phyloP scores from a whole-genome alignment of 2,329 filamentous ascomycete species.

The Madurella fahalii region DNA sequence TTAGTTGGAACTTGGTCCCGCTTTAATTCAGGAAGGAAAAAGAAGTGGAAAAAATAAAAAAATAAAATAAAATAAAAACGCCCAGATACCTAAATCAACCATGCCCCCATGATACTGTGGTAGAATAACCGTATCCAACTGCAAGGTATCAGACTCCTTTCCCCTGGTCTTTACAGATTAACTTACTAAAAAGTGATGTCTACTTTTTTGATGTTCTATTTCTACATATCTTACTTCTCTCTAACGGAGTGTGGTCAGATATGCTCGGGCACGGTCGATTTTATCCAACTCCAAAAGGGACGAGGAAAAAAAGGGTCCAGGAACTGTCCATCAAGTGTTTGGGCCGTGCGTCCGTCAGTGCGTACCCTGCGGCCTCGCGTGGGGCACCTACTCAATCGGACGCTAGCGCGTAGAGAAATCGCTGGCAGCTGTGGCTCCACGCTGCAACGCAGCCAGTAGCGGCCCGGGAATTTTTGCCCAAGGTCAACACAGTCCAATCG shows the following conservation, averaged over 20 bases:
- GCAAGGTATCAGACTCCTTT: no score
- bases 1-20: background rate
- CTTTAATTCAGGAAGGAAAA: background rate
- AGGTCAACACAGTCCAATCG: constrained; percentile 32
- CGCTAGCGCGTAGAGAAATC: constrained; percentile 15
- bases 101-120: no score
- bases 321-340: background rate
- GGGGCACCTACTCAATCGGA: constrained; percentile 18
- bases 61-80: no score
- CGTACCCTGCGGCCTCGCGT: background rate
- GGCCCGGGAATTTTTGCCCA: constrained; percentile 25
- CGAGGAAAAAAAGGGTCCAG: background rate
- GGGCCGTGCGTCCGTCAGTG: background rate
- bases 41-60: background rate
- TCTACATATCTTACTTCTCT: no score
- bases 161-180: no score
- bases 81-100: no score
- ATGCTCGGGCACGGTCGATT: no score
- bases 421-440: constrained; percentile 24
- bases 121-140: no score
- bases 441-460: constrained; percentile 23
- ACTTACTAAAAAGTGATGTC: no score
- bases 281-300: background rate
- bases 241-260: no score
- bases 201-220: no score